phyloP scores from a whole-genome alignment of 2,329 filamentous ascomycete species.

The Pyrenophora tritici-repentis region DNA sequence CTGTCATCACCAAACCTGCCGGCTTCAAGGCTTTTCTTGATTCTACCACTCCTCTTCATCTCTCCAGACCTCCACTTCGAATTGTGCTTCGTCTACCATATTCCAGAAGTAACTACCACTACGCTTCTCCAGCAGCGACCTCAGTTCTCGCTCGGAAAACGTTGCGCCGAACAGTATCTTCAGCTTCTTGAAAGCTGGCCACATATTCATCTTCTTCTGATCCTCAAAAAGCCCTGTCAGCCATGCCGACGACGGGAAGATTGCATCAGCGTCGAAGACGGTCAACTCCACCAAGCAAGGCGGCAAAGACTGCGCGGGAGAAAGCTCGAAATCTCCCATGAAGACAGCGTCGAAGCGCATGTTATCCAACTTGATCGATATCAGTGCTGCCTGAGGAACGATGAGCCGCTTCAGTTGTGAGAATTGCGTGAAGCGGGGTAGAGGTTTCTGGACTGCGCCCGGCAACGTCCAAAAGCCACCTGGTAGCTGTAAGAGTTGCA shows the following conservation, averaged over 20 bases:
- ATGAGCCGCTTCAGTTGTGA: conserved; percentile 4
- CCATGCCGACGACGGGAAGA: conserved; percentile 10
- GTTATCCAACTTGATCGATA: conserved; percentile 21
- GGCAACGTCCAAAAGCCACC: conserved; percentile 25
- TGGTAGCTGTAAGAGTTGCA: conserved; percentile 14
- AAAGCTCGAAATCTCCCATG: conserved; percentile 17
- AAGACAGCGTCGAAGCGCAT: conserved; percentile 14
- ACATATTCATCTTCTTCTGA: conserved; percentile 1
- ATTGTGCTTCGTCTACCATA: not conserved
- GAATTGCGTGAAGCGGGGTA: conserved; percentile 19
- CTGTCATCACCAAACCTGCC: too few species aligned
- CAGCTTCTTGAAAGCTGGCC: conserved; percentile 6
- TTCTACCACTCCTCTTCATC: not conserved
- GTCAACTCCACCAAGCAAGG: conserved; percentile 11
- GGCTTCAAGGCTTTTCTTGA: too few species aligned
- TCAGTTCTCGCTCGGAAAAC: not conserved
- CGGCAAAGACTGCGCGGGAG: conserved; percentile 8
- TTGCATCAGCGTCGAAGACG: conserved; percentile 15
- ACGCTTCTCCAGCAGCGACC: not conserved
- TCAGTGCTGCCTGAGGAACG: conserved; percentile 17
- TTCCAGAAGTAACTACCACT: not conserved
- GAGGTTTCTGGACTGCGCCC: conserved; percentile 17
- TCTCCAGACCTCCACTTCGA: not conserved
- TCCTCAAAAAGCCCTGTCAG: conserved; percentile 11
- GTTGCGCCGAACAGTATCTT: conserved; percentile 11